Conservation (phyloP, 1,284 basidiomycete genomes). For the Coniferiporia weirii region DNA sequence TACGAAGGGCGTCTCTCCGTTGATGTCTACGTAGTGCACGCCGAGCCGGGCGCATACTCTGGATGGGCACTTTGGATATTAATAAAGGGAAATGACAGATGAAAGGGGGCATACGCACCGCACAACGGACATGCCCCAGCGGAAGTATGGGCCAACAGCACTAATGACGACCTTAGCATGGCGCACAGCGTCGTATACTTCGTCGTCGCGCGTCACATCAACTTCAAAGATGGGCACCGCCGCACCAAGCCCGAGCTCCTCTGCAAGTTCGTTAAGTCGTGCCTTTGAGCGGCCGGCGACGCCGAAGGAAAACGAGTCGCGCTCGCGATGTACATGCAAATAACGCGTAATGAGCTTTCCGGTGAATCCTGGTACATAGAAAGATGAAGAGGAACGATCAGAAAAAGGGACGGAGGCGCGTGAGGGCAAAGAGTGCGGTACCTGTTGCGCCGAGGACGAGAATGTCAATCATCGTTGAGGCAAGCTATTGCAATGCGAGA, state of each 20-base stretch:
- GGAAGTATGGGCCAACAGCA: slow-evolving; percentile 61
- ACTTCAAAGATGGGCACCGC: slow-evolving; percentile 42
- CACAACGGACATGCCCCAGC: slow-evolving; percentile 60
- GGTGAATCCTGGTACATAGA: slow-evolving; percentile 36
- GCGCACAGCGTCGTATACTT: slow-evolving; percentile 50
- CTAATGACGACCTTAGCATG: slow-evolving; percentile 60
- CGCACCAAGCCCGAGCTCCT: slow-evolving; percentile 28
- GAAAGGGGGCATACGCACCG: slow-evolving; percentile 29
- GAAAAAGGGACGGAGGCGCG: slow-evolving; percentile 7
- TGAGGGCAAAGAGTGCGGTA: slow-evolving; percentile 17
- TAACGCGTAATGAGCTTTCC: slow-evolving; percentile 60
- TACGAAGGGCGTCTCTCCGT: slow-evolving; percentile 52
- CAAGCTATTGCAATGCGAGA: not conserved
- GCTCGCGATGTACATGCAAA: slow-evolving; percentile 53
- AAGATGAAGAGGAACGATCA: slow-evolving; percentile 17
- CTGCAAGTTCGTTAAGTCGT: slow-evolving; percentile 45
- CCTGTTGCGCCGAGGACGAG: slow-evolving; percentile 62
- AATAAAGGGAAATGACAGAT: not conserved
- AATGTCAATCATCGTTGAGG: slow-evolving; percentile 37
- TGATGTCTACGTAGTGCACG: slow-evolving; percentile 62
- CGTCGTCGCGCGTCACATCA: slow-evolving; percentile 42
- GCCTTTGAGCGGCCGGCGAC: slow-evolving; percentile 54
- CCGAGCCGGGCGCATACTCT: slow-evolving; percentile 49
- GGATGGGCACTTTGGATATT: slow-evolving; percentile 17
- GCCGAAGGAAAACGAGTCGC: slow-evolving; percentile 52